phyloP scores from a whole-genome alignment of 1,139 yeast genomes.

The Suhomyces maxii region DNA sequence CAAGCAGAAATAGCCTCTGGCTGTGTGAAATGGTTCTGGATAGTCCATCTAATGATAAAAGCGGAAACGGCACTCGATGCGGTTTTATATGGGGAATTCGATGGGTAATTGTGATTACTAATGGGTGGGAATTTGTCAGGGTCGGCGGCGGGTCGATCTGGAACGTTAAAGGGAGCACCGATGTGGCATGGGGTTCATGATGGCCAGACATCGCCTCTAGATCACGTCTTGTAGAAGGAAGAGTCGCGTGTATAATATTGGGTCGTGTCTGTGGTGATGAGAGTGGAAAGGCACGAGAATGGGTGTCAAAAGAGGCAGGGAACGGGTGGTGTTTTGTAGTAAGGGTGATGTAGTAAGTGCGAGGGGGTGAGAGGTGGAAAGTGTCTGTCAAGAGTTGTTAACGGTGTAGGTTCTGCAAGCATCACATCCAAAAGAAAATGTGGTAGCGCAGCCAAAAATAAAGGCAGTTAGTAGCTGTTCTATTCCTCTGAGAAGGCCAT shows the following conservation, averaged over 20 bases:
- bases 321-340: no score
- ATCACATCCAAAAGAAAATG: no score
- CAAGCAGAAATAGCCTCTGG: slow-evolving; percentile 13
- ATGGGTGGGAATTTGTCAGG: slow-evolving; percentile 10
- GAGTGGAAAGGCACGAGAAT: no score
- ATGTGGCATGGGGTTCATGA: background rate
- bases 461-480: no score
- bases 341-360: no score
- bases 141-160: slow-evolving; percentile 14
- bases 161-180: slow-evolving; percentile 16
- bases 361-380: no score
- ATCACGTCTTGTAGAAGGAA: background rate
- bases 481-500: no score
- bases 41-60: background rate
- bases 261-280: background rate
- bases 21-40: background rate
- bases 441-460: no score
- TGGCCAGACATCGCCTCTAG: background rate
- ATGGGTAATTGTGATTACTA: slow-evolving; percentile 17
- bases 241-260: background rate
- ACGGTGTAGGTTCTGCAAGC: no score
- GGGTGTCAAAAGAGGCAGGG: no score
- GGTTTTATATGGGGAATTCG: slow-evolving; percentile 3
- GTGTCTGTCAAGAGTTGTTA: no score
- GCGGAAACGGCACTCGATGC: background rate